Conservation (phyloP, 768 basidiomycete genomes). For the Termitomyces heimii region DNA sequence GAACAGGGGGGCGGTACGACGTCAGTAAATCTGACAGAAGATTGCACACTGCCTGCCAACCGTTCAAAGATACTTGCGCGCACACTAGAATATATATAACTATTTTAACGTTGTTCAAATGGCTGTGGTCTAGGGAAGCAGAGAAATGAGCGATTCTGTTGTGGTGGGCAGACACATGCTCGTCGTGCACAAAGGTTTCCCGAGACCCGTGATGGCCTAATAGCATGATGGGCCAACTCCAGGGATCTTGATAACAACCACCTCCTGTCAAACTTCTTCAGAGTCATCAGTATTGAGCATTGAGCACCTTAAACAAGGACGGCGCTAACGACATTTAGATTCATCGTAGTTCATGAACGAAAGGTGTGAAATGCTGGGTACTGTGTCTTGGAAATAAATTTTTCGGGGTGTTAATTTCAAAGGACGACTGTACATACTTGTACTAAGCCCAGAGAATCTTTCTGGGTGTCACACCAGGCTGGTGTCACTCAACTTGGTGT, state of each 20-base stretch:
- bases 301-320: neutral
- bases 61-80: neutral
- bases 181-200: neutral
- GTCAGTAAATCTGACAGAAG: neutral
- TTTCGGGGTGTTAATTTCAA: neutral
- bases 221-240: neutral
- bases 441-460: too few species aligned
- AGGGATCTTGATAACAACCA: neutral
- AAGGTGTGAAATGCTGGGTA: neutral
- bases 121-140: neutral
- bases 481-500: too few species aligned
- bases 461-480: neutral
- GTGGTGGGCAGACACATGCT: neutral
- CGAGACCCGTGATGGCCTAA: neutral
- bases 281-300: neutral
- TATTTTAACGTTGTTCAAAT: neutral
- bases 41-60: neutral
- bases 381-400: neutral
- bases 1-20: neutral
- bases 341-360: neutral
- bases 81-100: neutral
- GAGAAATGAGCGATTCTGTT: neutral
- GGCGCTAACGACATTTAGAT: neutral
- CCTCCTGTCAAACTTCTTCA: neutral
- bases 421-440: too few species aligned